These are phyloP conservation scores for Moricandia moricandioides DNA, from an alignment of 345 rosid genomes.

Conservation along the genomic window DNA sequence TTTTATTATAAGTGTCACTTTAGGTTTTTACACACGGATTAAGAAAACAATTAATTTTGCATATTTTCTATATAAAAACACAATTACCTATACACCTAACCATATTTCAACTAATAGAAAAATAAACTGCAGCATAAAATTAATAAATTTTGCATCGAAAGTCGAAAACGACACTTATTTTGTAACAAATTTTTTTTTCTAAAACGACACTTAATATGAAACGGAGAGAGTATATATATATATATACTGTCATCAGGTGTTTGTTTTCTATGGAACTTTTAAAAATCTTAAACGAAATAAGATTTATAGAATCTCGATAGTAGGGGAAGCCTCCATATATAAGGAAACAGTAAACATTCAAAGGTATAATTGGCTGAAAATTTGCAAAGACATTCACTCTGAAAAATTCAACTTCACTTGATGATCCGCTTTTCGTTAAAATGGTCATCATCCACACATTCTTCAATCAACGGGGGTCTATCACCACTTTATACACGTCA, in stretches of 20 bases:
- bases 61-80: no score
- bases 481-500: slow-evolving; percentile 18
- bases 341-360: slow-evolving; percentile 26
- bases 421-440: slow-evolving; percentile 39
- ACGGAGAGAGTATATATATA: no score
- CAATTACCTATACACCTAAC: no score
- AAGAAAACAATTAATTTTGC: no score
- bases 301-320: slow-evolving; percentile 19
- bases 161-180: no score
- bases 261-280: neutral
- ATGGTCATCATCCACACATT: slow-evolving; percentile 34
- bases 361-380: slow-evolving; percentile 20
- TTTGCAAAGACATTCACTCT: slow-evolving; percentile 31
- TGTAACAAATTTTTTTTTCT: no score
- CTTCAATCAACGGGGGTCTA: slow-evolving; percentile 29
- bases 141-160: no score
- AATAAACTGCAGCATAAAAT: no score
- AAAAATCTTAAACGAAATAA: neutral
- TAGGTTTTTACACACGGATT: no score
- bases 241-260: neutral
- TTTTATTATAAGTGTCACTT: no score
- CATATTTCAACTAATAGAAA: no score
- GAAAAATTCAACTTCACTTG: slow-evolving; percentile 32
- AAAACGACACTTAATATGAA: no score
- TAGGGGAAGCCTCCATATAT: slow-evolving; percentile 25